Evolutionary conservation across 768 basidiomycete genomes (phyloP), one percentile per base, ranked within the genome.

Genomic region (Lenzites betulinus): DNA sequence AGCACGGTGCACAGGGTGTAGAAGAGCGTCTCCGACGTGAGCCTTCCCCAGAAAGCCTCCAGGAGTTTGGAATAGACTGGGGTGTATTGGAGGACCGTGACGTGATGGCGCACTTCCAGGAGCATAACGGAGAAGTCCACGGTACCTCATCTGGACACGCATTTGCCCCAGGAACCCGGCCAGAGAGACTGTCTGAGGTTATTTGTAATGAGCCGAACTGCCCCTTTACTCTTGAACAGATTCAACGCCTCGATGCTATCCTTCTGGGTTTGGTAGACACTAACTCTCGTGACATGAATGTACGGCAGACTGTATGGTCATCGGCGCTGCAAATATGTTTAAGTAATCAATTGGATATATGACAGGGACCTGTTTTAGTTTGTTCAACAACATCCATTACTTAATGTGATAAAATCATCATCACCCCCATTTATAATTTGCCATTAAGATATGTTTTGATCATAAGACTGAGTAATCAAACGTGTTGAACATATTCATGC

Each of bases 1-100:
- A 67, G 38, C 52, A 76, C 39, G 76, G 77, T 2, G 39, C 66
- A 1, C 66, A 68, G 4, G 75, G 74, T 1, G 49, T 73, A n/a
- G 49, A 65, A 18, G 20, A n/a, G 3, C 7, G 18, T 3, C 22
- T 53, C 22, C 41, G 44, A 8, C 53, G 64, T 11, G 51, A 26
- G 5, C 22, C 51, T 2, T 50, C 46, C 23, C 54, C 61, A 15
- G 7, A 33, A 6, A 26, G 49, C 11, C 20, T 64, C 1, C 47
- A 50, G 2, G 25, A 43, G 2, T 71, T 60, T 50, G 70, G 70
- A 20, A 48, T 69, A 13, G 69, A 71, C 47, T 68, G 67, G 70
- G 65, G 62, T 7, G 67, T 33, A 3, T 3, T 62, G 1, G 52
- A 59, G 1, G 61, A 66, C 43, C 48, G 51, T 6, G 28, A 20